Percentiles rank a stretch among this genome's conserved stretches.
phyloP scores from a whole-genome alignment of 768 basidiomycete genomes.

The Russula abietina region DNA sequence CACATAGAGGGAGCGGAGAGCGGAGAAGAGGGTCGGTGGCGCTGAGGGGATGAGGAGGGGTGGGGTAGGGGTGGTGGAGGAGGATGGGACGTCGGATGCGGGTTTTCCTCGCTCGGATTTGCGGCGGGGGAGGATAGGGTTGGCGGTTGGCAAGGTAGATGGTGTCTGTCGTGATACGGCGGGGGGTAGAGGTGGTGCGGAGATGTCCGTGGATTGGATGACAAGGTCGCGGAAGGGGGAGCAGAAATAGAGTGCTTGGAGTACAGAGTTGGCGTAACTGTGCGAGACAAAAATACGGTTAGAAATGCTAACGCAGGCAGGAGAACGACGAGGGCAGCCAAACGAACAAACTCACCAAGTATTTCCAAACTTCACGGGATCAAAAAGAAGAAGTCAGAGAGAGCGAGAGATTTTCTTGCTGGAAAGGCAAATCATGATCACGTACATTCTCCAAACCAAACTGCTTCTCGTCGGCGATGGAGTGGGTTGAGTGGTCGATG shows the following conservation, averaged over 20 bases:
- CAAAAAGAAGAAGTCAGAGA: slow-evolving; percentile 7
- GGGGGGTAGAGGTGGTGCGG: slow-evolving; percentile 35
- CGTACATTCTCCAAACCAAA: slow-evolving; percentile 97
- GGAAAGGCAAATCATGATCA: slow-evolving; percentile 31
- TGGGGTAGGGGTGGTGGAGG: slow-evolving; percentile 32
- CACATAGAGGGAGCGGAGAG: slow-evolving; percentile 86
- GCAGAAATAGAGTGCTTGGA: slow-evolving; percentile 96
- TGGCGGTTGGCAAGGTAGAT: slow-evolving; percentile 30
- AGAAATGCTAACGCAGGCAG: not conserved
- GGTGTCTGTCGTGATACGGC: slow-evolving; percentile 27
- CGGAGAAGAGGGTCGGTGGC: slow-evolving; percentile 79
- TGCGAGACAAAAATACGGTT: not conserved
- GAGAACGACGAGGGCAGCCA: not conserved
- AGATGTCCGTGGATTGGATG: slow-evolving; percentile 57
- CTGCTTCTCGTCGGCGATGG: slow-evolving; percentile 71
- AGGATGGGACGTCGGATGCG: slow-evolving; percentile 31
- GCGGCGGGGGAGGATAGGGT: slow-evolving; percentile 41
- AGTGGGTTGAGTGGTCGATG: slow-evolving; percentile 27
- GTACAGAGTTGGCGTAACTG: slow-evolving; percentile 98
- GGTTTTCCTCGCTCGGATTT: slow-evolving; percentile 52
- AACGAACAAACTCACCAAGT: slow-evolving; percentile 62
- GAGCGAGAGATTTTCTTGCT: not conserved
- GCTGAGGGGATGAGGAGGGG: slow-evolving; percentile 46
- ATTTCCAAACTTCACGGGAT: slow-evolving; percentile 73
- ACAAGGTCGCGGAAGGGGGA: slow-evolving; percentile 88